These are phyloP conservation scores for Lunularia cruciata DNA, from an alignment of 225 moss, liverwort and hornwort species.

Conservation along the genomic window DNA sequence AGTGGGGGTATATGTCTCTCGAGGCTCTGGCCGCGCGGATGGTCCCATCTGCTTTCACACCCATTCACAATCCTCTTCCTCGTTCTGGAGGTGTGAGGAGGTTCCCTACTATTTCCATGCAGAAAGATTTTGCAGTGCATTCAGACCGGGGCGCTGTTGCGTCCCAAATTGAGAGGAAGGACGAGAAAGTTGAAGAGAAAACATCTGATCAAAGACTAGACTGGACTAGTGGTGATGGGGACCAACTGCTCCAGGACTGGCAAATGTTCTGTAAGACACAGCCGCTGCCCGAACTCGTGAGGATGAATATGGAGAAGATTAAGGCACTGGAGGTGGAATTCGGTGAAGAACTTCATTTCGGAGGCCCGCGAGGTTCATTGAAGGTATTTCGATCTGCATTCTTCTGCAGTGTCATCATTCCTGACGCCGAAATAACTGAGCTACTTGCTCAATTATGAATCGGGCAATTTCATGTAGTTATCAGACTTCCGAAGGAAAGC, in stretches of 20 bases:
- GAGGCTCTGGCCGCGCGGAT: too few relatives aligned
- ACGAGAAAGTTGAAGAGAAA: conserved; percentile 19
- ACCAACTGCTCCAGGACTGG: conserved; percentile 60
- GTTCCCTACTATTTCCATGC: conserved; percentile 29
- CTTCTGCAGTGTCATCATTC: too few relatives aligned
- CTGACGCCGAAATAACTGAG: too few relatives aligned
- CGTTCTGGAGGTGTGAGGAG: not conserved
- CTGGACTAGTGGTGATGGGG: conserved; percentile 27
- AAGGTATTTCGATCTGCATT: conserved; percentile 47
- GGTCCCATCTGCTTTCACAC: too few relatives aligned
- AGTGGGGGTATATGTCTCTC: too few relatives aligned
- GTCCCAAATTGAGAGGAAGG: conserved; percentile 27
- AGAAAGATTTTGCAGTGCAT: conserved; percentile 18
- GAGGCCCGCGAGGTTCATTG: conserved; percentile 87
- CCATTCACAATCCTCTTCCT: not conserved
- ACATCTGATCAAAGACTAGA: not conserved
- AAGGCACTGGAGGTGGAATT: conserved; percentile 82
- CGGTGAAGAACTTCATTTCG: conserved; percentile 83
- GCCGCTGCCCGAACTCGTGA: conserved; percentile 64
- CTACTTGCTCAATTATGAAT: too few relatives aligned
- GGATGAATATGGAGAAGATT: conserved; percentile 68
- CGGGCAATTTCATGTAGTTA: too few relatives aligned
- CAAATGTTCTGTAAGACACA: conserved; percentile 62
- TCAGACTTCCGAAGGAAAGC: too few relatives aligned
- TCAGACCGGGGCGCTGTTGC: conserved; percentile 11